Evolutionary conservation across 176 grass and related monocot species (phyloP), one percentile per base, ranked within the genome.

Genomic region (Zea luxurians): DNA sequence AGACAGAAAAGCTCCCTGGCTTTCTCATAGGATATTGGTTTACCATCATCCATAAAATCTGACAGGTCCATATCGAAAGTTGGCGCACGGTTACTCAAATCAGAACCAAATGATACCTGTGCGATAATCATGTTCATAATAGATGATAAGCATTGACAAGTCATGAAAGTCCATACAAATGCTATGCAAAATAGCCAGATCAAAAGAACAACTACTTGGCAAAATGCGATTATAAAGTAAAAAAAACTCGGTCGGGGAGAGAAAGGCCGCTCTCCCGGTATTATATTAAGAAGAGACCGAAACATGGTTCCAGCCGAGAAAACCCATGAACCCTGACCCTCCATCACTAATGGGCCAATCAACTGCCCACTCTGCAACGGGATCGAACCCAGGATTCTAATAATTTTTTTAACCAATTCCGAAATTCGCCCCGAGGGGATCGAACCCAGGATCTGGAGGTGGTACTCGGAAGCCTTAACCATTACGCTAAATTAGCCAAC

Each of bases 21-120:
- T 55, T 87, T 94, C 52, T 89, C 87, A 82, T 94, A 98, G 38
- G 95, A 90, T 65, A 98, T 86, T 64, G 91, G 95, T 73, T 90
- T 73, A 12, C 90, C 89, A 62, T 85, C 91, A 83, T 94, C 87
- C 89, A 98, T 85, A 61, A 98, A 93, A 83, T 98, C 95, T 71
- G 80, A 82, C 13, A 98, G 80, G 67, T 92, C 91, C 95, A 98
- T 94, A 78, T 94, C 80, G 4, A 98, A 98, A 50, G 95, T 98
- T 43, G 89, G 95, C 35, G 95, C 85, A 40, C 95, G 89, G 73
- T 92, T 90, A 83, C 89, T 94, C 63, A 94, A 88, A 62, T 98
- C 91, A 74, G 91, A 98, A 20, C 95, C 91, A 87, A 98, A 92
- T 80, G 95, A 98, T 82, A 98, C 95, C 89, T 98, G 73, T 48